Evolutionary conservation across 139 green algal genomes (phyloP), one percentile per base, ranked within the genome.

Genomic region (Trebouxia sp.): DNA sequence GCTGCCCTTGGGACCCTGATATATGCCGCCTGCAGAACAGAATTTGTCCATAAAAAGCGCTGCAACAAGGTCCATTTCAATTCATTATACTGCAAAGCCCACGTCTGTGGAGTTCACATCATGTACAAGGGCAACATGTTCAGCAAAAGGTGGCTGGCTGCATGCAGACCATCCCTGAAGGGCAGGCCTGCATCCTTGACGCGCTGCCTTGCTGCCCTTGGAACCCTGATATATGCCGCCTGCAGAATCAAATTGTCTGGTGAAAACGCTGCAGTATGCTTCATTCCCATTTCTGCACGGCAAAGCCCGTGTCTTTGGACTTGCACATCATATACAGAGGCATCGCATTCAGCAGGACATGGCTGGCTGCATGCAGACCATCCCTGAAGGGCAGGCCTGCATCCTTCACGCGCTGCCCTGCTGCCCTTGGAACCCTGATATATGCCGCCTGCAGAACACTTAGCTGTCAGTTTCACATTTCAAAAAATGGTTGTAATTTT

Each of bases 271-370:
- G n/a, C n/a, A n/a, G n/a, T n/a, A n/a, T n/a, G n/a, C n/a, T n/a
- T n/a, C n/a, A n/a, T n/a, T n/a, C n/a, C n/a, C n/a, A n/a, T n/a
- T n/a, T n/a, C n/a, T n/a, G n/a, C n/a, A n/a, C n/a, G n/a, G n/a
- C n/a, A 14, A 87, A 83, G 30, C 77, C 87, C 72, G 95, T 84
- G 81, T 96, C 93, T 20, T 39, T 48, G 22, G 87, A 5, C 41
- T 80, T 83, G 81, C 87, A 93, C 38, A 91, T 88, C 17, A 98
- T 55, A 83, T 84, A 92, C 12, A 98, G 83, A 0, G 96, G 96
- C 65, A 98, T 80, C 37, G 94, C 93, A 81, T 96, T 95, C 42
- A 97, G 85, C 74, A 98, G 22, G 0, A 94, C 95, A 79, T 99
- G 96, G 20, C 53, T 82, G 28, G 96, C 96, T 10, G 88, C 95